phyloP scores from a whole-genome alignment of 179 eudicot species.

The Drosera spatulata region DNA sequence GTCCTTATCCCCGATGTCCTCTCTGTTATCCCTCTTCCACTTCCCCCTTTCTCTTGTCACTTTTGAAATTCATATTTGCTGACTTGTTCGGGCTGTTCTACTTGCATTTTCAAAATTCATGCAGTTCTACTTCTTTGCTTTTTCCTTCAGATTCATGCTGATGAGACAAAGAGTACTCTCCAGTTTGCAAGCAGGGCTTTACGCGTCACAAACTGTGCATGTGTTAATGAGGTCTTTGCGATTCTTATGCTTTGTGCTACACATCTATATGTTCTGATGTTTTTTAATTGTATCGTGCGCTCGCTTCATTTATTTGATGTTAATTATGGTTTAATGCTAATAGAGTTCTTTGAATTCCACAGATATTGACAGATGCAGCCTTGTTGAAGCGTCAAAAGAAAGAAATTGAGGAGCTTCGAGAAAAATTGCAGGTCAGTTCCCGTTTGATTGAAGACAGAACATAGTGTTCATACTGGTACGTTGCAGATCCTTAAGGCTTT shows the following conservation, averaged over 20 bases:
- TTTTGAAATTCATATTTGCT: too few relatives aligned
- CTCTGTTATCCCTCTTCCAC: too few relatives aligned
- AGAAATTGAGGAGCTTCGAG: constrained; percentile 93
- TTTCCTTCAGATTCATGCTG: constrained; percentile 70
- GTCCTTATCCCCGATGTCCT: too few relatives aligned
- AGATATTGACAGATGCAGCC: constrained; percentile 98
- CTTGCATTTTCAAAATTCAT: neutral
- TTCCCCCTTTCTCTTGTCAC: too few relatives aligned
- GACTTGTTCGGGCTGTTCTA: neutral
- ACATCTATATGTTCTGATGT: too few relatives aligned
- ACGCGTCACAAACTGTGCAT: constrained; percentile 90
- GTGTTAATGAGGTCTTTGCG: constrained; percentile 71
- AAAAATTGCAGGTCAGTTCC: constrained; percentile 65
- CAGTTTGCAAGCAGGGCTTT: constrained; percentile 98
- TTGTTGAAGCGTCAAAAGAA: constrained; percentile 92
- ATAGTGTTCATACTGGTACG: too few relatives aligned
- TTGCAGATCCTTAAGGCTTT: too few relatives aligned
- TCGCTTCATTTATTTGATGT: too few relatives aligned
- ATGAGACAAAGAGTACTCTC: constrained; percentile 97
- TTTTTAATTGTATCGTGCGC: too few relatives aligned
- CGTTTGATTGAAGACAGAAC: neutral
- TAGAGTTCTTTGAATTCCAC: constrained; percentile 8
- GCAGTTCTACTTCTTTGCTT: constrained; percentile 1
- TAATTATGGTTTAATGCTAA: neutral
- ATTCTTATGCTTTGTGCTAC: too few relatives aligned